These are phyloP conservation scores for Hypoxylon rubiginosum DNA, from an alignment of 2,329 filamentous ascomycete genomes.

Conservation along the genomic window DNA sequence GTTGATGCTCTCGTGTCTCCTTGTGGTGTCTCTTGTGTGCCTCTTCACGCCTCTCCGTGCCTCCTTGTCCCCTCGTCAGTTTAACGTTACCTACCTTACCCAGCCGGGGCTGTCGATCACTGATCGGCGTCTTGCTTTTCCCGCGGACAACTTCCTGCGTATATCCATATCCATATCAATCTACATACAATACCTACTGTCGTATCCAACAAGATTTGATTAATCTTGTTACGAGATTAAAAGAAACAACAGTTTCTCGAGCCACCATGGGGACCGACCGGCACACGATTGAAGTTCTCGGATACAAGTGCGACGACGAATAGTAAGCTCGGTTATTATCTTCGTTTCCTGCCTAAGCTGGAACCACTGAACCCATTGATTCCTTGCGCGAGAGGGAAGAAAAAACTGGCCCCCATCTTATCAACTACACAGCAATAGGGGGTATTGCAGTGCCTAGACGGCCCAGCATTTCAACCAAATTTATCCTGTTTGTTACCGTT, in stretches of 20 bases:
- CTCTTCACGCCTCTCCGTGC: conserved; percentile 1
- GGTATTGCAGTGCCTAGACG: conserved; percentile 34
- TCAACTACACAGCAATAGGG: conserved; percentile 16
- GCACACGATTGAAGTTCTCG: conserved; percentile 29
- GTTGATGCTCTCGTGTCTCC: conserved; percentile 9
- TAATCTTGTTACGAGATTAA: conserved; percentile 41
- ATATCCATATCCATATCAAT: conserved; percentile 28
- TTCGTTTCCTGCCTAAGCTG: conserved; percentile 25
- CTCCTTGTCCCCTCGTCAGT: conserved; percentile 1
- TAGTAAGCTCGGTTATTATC: conserved; percentile 42
- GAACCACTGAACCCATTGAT: conserved; percentile 14
- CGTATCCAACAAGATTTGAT: conserved; percentile 31
- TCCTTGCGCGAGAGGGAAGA: conserved; percentile 3
- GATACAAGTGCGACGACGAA: conserved; percentile 31
- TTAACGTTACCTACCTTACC: conserved; percentile 40
- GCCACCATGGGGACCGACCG: conserved; percentile 13
- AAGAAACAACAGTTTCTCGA: conserved; percentile 22
- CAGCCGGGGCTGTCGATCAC: conserved; percentile 38
- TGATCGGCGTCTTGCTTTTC: conserved; percentile 30
- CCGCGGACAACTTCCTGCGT: conserved; percentile 18
- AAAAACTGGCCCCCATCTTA: conserved; percentile 4
- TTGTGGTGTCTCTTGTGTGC: not conserved
- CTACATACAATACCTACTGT: conserved; percentile 24
- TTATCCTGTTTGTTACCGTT: conserved; percentile 39
- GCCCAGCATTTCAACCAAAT: conserved; percentile 34